These are phyloP conservation scores for Turnera subulata DNA, from an alignment of 345 rosid species.

Conservation along the genomic window DNA sequence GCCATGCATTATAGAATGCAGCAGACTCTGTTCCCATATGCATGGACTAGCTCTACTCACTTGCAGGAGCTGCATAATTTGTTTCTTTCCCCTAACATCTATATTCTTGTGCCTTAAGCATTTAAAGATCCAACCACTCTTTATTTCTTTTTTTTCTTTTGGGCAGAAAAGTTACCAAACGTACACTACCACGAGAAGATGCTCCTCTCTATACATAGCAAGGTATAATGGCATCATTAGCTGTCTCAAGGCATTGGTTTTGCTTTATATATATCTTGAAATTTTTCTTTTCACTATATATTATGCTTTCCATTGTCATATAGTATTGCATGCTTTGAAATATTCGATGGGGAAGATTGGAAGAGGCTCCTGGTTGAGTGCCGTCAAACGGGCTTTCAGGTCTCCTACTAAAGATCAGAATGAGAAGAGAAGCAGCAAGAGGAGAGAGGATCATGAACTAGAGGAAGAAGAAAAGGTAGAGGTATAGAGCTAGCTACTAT, in stretches of 20 bases:
- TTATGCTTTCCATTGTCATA: too few species aligned
- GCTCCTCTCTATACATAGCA: not conserved
- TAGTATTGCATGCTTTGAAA: too few species aligned
- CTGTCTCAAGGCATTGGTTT: not conserved
- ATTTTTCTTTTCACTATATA: too few species aligned
- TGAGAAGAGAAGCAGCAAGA: slow-evolving; percentile 10
- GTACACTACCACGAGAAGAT: too few species aligned
- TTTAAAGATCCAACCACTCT: slow-evolving; percentile 34
- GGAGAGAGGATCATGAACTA: slow-evolving; percentile 43
- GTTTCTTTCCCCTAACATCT: slow-evolving; percentile 15
- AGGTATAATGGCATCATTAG: not conserved
- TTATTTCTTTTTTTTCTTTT: too few species aligned
- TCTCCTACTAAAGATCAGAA: slow-evolving; percentile 15
- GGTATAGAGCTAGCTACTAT: too few species aligned
- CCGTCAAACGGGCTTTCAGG: slow-evolving; percentile 24
- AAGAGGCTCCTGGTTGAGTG: slow-evolving; percentile 23
- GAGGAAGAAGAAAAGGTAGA: slow-evolving; percentile 58
- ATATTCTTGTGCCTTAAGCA: slow-evolving; percentile 20
- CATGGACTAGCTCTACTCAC: slow-evolving; percentile 22
- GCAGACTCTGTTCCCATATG: slow-evolving; percentile 17
- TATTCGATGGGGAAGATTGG: slow-evolving; percentile 21
- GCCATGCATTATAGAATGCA: not conserved
- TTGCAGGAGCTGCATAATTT: slow-evolving; percentile 3
- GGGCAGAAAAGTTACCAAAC: too few species aligned
- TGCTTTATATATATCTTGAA: too few species aligned